Percentiles rank a stretch among this genome's conserved stretches.
phyloP scores from a whole-genome alignment of 148 eudicot species.

The Polygonum aviculare region DNA sequence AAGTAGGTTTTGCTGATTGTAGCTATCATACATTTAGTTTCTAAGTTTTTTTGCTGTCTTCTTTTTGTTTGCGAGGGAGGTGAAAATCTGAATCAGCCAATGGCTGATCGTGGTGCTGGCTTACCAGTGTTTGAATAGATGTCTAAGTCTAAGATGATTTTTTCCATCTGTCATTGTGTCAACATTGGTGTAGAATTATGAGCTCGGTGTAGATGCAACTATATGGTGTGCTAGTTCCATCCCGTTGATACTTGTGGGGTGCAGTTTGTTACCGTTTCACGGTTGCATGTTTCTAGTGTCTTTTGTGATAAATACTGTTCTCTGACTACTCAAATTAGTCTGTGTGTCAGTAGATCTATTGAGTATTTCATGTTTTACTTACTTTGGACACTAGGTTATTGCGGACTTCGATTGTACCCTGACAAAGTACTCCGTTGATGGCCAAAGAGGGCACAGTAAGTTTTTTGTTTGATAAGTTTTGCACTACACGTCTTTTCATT shows the following conservation, averaged over 20 bases:
- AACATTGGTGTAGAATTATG: neutral
- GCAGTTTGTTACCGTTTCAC: neutral
- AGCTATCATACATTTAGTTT: neutral
- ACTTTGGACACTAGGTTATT: conserved; percentile 46
- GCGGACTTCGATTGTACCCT: conserved; percentile 90
- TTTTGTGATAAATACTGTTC: neutral
- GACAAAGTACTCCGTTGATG: conserved; percentile 65
- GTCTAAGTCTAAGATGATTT: neutral
- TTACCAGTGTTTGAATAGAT: neutral
- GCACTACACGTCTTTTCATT: neutral
- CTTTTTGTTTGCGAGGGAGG: neutral
- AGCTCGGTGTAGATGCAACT: neutral
- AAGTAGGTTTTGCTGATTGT: neutral
- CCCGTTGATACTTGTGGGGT: neutral
- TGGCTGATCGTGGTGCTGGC: neutral
- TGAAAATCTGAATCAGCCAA: neutral
- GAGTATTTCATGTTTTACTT: neutral
- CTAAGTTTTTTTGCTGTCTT: neutral
- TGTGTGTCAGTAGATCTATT: neutral
- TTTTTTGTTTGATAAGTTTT: conserved; percentile 12
- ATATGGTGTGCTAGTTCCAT: neutral
- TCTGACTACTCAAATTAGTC: neutral
- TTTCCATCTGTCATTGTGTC: neutral
- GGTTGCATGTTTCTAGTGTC: neutral
- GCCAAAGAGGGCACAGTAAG: conserved; percentile 83